Base-by-base conservation (phyloP, 1,139 yeast genomes). In the Geotrichum citri-aurantii region DNA sequence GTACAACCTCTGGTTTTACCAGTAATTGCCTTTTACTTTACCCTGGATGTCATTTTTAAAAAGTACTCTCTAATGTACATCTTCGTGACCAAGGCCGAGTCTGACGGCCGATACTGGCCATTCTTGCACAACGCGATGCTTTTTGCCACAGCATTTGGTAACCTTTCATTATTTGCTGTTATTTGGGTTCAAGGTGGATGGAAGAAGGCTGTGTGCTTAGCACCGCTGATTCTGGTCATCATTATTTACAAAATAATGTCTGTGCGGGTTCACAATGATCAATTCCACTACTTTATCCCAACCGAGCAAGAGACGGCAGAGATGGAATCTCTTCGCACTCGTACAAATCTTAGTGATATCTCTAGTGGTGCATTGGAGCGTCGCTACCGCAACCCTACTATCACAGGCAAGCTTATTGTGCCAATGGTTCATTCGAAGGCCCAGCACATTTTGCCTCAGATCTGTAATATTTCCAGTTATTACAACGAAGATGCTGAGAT, bases 41-140 rank as follows among this genome's bases (percentile, higher is more conserved):
- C 65, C 19, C 54, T 73, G 12, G 74, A 72, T 48, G 61, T 68
- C 1, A 68, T 75, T 12, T 58, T 73, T 57, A 74, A 73, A 57
- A 73, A 73, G 65, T 75, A 75, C 64, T 62, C 67, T 48, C 62
- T 75, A 31, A 64, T 74, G 67, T 75, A 75, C 61, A 72, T 74
- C 64, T 71, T 66, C 54, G 69, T 67, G 49, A 75, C 79, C 19
- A 73, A 74, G 61, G 71, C 70, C 29, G 78, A 75, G 63, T 68
- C 75, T 26, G 74, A 74, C 48, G 79, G 78, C 1, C 57, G 64
- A 52, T 74, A 64, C 63, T 75, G 79, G 79, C 75, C 77, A 0
- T 61, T 71, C 47, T 62, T 74, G 21, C 67, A 69, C 64, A 72
- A 75, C 59, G 66, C 74, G 37, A 49, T 73, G 48, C 58, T 75